Evolutionary conservation across 2,329 filamentous ascomycete genomes (phyloP).

Genomic region (Arthrobotrys pseudoclavata): DNA sequence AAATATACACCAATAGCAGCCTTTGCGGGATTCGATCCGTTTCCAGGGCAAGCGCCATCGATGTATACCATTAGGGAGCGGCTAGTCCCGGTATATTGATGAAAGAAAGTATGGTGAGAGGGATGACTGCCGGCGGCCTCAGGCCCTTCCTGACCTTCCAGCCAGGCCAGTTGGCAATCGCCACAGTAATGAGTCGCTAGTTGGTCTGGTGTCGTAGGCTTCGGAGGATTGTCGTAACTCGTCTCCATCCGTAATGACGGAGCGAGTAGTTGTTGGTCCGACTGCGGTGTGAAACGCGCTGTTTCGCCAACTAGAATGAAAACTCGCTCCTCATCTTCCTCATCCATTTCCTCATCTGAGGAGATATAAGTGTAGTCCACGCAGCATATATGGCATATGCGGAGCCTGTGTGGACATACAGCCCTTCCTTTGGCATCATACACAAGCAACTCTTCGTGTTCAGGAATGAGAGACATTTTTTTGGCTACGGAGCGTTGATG

Average conservation of each 20-base stretch:
- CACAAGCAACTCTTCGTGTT: conserved; percentile 4
- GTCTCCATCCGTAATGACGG: background rate
- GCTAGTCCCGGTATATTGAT: conserved; percentile 3
- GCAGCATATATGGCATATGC: conserved; percentile 4
- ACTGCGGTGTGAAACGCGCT: too few species aligned
- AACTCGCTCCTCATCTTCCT: too few species aligned
- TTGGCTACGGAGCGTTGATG: too few species aligned
- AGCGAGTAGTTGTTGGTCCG: too few species aligned
- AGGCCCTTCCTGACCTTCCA: conserved; percentile 9
- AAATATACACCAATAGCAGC: too few species aligned
- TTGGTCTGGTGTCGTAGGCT: conserved; percentile 11
- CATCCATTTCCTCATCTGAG: background rate
- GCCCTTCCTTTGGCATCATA: conserved; percentile 20
- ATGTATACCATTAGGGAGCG: conserved; percentile 21
- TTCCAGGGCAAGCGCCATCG: conserved; percentile 8
- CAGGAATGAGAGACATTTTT: conserved; percentile 3
- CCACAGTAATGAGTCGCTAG: conserved; percentile 13
- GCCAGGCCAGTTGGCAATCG: conserved; percentile 17
- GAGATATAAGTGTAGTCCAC: conserved; percentile 3
- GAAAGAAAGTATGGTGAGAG: conserved; percentile 14
- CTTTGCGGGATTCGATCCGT: background rate
- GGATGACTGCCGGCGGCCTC: background rate
- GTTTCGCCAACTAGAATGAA: too few species aligned
- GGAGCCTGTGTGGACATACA: conserved; percentile 10
- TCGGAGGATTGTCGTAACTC: conserved; percentile 3